Evolutionary conservation across 495 filamentous ascomycete genomes (phyloP).

Genomic region (Daldinia loculata): DNA sequence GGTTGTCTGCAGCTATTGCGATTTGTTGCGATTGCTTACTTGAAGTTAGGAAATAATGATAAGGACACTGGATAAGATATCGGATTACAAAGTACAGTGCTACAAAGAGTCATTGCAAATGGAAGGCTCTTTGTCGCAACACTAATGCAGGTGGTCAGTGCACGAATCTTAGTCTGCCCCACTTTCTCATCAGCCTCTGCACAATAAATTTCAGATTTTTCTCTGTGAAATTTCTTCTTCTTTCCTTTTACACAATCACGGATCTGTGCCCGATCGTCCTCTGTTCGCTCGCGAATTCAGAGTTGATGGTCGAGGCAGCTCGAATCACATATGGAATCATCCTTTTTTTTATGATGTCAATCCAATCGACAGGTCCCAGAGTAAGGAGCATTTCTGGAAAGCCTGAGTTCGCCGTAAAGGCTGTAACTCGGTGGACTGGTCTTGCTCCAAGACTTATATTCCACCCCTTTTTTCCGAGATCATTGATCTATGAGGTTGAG

Average conservation of each 20-base stretch:
- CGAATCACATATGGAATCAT: constrained; percentile 85
- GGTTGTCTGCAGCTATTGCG: not conserved
- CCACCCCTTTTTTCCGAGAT: constrained; percentile 82
- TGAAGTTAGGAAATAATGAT: not conserved
- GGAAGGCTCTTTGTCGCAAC: not conserved
- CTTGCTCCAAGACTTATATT: constrained; percentile 81
- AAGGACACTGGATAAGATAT: not conserved
- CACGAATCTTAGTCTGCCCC: constrained; percentile 9
- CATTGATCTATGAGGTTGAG: constrained; percentile 83
- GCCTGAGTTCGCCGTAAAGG: constrained; percentile 72
- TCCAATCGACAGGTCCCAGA: constrained; percentile 96
- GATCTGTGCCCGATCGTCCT: constrained; percentile 89
- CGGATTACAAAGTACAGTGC: too few relatives aligned
- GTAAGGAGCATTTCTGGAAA: constrained; percentile 60
- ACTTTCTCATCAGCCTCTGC: constrained; percentile 16
- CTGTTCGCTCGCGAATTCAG: constrained; percentile 63
- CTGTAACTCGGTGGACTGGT: constrained; percentile 72
- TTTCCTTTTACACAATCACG: constrained; percentile 62
- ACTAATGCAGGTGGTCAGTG: constrained; percentile 18
- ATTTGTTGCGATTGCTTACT: not conserved
- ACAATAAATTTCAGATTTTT: constrained; percentile 44
- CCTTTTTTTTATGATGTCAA: constrained; percentile 73
- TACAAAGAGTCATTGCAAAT: not conserved
- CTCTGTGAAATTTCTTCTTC: constrained; percentile 37
- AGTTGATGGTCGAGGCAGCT: constrained; percentile 84